phyloP scores from a whole-genome alignment of 192 early-diverging fungal species.

The Rhizoclosmatium globosum region DNA sequence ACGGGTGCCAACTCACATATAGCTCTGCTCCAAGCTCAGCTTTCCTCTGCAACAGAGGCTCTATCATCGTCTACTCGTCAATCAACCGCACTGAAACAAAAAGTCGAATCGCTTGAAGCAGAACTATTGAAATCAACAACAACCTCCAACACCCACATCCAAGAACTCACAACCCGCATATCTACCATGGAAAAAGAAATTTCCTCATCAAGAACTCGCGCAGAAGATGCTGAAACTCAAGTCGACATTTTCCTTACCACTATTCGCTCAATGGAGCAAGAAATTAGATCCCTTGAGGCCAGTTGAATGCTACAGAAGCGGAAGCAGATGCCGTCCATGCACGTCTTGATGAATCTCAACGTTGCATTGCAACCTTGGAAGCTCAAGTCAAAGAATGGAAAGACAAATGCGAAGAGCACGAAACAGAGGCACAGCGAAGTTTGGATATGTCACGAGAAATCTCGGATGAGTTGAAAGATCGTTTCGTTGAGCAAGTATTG shows the following conservation, averaged over 20 bases:
- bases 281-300: not conserved
- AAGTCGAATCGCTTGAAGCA: constrained; percentile 12
- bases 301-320: not conserved
- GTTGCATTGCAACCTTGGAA: not conserved
- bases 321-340: constrained; percentile 1
- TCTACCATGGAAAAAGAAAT: not conserved
- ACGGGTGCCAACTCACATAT: too few relatives aligned
- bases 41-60: not conserved
- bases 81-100: not conserved
- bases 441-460: not conserved
- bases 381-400: not conserved
- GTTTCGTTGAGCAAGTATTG: not conserved
- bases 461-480: not conserved
- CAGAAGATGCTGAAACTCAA: not conserved
- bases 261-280: not conserved
- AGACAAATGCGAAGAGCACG: not conserved
- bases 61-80: not conserved
- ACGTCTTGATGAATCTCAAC: not conserved
- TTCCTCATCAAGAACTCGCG: not conserved
- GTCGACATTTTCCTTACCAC: not conserved
- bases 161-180: not conserved
- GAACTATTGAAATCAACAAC: not conserved
- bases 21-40: not conserved
- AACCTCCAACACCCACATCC: not conserved
- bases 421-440: not conserved